Evolutionary conservation across 2,329 filamentous ascomycete species (phyloP).

Genomic region (Basipetospora chlamydospora): DNA sequence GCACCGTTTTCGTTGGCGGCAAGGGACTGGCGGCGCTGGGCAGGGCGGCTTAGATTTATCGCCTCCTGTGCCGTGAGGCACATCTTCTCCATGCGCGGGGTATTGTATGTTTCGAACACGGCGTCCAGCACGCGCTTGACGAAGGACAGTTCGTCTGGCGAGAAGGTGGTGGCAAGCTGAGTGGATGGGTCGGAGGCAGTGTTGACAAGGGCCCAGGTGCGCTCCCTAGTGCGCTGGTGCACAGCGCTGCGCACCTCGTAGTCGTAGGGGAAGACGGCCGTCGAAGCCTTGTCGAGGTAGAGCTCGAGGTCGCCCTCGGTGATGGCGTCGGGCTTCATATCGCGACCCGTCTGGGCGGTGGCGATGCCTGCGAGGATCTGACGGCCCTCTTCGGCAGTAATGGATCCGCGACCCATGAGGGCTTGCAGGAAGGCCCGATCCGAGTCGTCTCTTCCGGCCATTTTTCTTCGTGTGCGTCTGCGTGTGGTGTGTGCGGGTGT

Average conservation of each 20-base stretch:
- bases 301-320: conserved; percentile 51
- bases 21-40: conserved; percentile 19
- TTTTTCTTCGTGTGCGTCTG: neutral
- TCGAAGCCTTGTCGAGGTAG: conserved; percentile 57
- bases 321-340: conserved; percentile 44
- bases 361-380: conserved; percentile 65
- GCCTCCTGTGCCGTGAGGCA: conserved; percentile 70
- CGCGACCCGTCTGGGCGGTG: conserved; percentile 30
- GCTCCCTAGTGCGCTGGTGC: conserved; percentile 51
- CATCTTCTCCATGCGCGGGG: conserved; percentile 64
- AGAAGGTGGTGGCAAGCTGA: conserved; percentile 71
- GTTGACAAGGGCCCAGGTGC: conserved; percentile 78
- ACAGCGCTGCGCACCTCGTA: conserved; percentile 67
- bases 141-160: conserved; percentile 74
- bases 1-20: conserved; percentile 19
- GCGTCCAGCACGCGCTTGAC: conserved; percentile 76
- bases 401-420: conserved; percentile 61
- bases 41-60: conserved; percentile 47
- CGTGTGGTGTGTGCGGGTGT: neutral
- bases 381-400: conserved; percentile 62
- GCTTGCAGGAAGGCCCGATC: conserved; percentile 76
- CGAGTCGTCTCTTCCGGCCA: too few species aligned
- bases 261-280: conserved; percentile 64
- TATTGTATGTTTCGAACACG: conserved; percentile 88
- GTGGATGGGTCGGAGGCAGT: conserved; percentile 72